Conservation (phyloP, 371 early-diverging fungal species). For the Gilbertella persicaria region DNA sequence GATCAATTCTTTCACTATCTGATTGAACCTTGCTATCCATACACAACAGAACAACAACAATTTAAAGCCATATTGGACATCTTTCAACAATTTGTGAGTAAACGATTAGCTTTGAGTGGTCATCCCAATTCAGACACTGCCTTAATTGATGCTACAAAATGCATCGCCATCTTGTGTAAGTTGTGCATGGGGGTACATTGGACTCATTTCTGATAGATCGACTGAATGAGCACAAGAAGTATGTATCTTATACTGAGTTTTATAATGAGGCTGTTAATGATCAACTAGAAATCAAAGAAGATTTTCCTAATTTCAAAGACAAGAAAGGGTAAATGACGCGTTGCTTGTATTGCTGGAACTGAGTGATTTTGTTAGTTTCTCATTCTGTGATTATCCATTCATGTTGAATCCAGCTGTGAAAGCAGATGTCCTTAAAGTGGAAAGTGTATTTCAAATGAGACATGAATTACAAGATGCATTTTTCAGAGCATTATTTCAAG, state of each 20-base stretch:
- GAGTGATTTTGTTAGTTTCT: constrained; percentile 45
- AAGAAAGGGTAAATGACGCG: constrained; percentile 54
- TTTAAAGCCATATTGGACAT: constrained; percentile 17
- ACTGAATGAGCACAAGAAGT: constrained; percentile 46
- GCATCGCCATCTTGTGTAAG: constrained; percentile 49
- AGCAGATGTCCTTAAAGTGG: constrained; percentile 79
- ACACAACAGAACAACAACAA: constrained; percentile 1
- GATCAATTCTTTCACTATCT: constrained; percentile 26
- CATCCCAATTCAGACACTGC: constrained; percentile 42
- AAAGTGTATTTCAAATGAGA: constrained; percentile 80
- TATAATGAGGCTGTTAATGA: constrained; percentile 80
- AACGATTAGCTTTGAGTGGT: constrained; percentile 9
- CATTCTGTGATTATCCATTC: constrained; percentile 82
- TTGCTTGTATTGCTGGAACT: not conserved
- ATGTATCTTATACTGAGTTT: constrained; percentile 60
- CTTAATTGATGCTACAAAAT: constrained; percentile 47
- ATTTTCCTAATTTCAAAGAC: constrained; percentile 75
- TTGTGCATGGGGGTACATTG: not conserved
- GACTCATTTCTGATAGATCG: constrained; percentile 28
- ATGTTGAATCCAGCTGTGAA: constrained; percentile 78
- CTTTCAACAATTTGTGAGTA: constrained; percentile 30
- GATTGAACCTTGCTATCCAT: constrained; percentile 14
- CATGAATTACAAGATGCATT: constrained; percentile 73
- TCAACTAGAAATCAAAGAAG: constrained; percentile 79
- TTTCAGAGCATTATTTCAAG: constrained; percentile 84